Base-by-base conservation (phyloP, 176 grass and related monocot genomes). In the sorghum (Sorghum bicolor) region DNA sequence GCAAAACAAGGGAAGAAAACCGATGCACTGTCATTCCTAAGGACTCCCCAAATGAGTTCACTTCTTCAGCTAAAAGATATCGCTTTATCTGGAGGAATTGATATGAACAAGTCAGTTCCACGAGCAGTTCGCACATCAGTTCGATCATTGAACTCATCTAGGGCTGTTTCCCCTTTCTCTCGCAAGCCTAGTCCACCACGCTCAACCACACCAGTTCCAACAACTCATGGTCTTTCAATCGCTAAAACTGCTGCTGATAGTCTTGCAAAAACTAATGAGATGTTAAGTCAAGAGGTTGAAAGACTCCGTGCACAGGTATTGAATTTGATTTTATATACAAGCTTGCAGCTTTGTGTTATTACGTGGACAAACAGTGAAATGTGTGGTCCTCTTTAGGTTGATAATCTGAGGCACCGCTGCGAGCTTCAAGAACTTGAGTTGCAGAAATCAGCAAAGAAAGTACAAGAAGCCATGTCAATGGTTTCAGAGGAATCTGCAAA, bases 161-260 rank as follows among this genome's bases (percentile, higher is more conserved):
- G 96, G 89, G 87, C 93, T n/a, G 93, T 94, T 93, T 94, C 96
- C 37, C 96, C 96, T 60, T 96, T 99, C 70, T 99, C 93, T 77
- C 88, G 91, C 70, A 99, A 73, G 83, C 77, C 93, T 55, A 96
- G 91, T 38, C 93, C 96, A 75, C 91, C 91, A 83, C 89, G 93
- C 34, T 96, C 96, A 58, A 86, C 92, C 41, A 94, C 96, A 79
- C 96, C 96, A 52, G 77, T 90, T 70, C 93, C 93, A 17, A 94
- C 91, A 84, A 82, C 91, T 80, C 87, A 89, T 79, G 96, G 96
- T 17, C 93, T 96, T 91, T 94, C 93, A 76, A 79, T 92, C 1
- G 88, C 87, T 22, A 94, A 94, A 94, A 82, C 40, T 74, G 72
- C 81, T 65, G 63, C 90, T 68, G 93, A 96, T 68, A 89, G 88